Base-by-base conservation (phyloP, 139 green algal species). In the Edaphochlamys debaryana region DNA sequence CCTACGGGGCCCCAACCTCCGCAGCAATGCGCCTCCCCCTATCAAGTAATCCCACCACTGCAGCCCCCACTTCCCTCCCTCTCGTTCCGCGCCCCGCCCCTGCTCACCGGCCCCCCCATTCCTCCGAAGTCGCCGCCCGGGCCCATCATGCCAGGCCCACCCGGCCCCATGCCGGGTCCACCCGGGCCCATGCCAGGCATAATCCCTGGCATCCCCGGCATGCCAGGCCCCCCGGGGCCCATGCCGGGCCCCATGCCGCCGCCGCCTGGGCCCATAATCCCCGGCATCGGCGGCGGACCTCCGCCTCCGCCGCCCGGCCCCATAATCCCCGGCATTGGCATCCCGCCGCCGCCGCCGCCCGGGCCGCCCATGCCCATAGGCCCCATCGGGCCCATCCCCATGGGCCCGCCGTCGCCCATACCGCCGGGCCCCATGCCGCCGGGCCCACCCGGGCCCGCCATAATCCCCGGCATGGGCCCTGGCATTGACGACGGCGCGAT, bases 381-480 rank as follows among this genome's bases (percentile, higher is more conserved):
- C 48, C 48, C 48, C n/a, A n/a, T n/a, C n/a, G n/a, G n/a, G 32
- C 4, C 70, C 70, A 48, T 64, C 45, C 52, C 52, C 52, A 62
- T 62, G 52, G 48, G 48, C 48, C 48, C 48, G 48, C 48, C 48
- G 19, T 17, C 19, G 50, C 50, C 50, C 73, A n/a, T 52, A 9
- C 36, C 36, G 41, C 71, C 71, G n/a, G 64, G 71, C 25, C 37
- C 37, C 17, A 27, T 56, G 30, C n/a, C 32, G 34, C 34, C 48
- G 22, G 36, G 36, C 7, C 32, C 52, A 36, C 64, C 64, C 64
- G 27, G 62, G 15, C 30, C 15, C 66, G 36, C 17, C 73, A 80
- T 80, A 15, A 80, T 69, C 11, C 60, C 60, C 19, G 75, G 75
- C 75, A 81, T 81, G 52, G 50, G 29, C 56, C 56, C 56, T 1